Evolutionary conservation across 139 green algal genomes (phyloP).

Genomic region (Chlamydomonas urium): DNA sequence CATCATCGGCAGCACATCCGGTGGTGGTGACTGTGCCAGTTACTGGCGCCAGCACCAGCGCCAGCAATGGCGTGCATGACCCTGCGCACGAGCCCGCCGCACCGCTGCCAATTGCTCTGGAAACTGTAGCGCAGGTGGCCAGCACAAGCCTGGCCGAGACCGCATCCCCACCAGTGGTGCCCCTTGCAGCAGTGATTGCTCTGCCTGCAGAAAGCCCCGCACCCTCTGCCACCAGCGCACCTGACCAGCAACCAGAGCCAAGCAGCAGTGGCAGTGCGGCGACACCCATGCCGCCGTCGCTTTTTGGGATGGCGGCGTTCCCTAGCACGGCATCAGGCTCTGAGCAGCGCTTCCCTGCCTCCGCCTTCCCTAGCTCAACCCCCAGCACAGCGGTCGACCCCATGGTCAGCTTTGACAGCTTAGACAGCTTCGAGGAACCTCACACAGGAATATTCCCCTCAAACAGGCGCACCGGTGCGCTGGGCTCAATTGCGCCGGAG

Average conservation of each 20-base stretch:
- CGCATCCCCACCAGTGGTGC: not conserved
- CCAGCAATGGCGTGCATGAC: too few species aligned
- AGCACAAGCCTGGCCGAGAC: too few species aligned
- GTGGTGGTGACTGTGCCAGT: too few species aligned
- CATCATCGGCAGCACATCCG: too few species aligned
- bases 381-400: not conserved
- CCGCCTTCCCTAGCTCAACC: too few species aligned
- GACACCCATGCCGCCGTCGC: not conserved
- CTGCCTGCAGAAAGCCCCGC: not conserved
- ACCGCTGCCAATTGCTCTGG: too few species aligned
- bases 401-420: not conserved
- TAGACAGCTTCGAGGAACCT: not conserved
- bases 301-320: not conserved
- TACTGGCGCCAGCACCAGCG: too few species aligned
- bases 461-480: too few species aligned
- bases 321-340: too few species aligned
- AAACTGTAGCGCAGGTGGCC: too few species aligned
- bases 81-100: too few species aligned
- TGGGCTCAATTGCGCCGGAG: slow-evolving; percentile 28
- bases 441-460: not conserved
- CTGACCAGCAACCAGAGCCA: not conserved
- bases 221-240: not conserved
- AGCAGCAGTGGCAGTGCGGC: not conserved
- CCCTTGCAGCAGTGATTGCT: not conserved
- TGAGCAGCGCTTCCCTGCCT: too few species aligned